Conservation (phyloP, 306 rosid species). For the Datisca glomerata region DNA sequence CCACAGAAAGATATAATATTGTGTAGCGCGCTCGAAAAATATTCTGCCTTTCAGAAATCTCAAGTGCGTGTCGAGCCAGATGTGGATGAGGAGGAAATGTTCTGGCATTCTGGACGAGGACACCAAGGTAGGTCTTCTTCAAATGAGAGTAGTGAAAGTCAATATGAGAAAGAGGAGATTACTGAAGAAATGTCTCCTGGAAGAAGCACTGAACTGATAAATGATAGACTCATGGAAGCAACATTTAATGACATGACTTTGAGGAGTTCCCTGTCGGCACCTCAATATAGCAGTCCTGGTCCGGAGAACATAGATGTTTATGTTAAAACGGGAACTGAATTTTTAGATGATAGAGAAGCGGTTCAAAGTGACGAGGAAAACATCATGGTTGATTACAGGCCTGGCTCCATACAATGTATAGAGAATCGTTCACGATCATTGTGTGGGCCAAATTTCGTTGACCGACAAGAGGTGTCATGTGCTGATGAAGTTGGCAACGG, state of each 20-base stretch:
- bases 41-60: constrained; percentile 15
- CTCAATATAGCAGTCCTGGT: constrained; percentile 1
- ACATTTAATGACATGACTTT: constrained; percentile 12
- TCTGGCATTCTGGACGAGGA: constrained; percentile 13
- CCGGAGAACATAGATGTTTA: constrained; percentile 15
- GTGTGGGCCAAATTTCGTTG: constrained; percentile 10
- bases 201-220: constrained; percentile 11
- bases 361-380: constrained; percentile 12
- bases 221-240: constrained; percentile 16
- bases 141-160: constrained; percentile 18
- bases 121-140: constrained; percentile 21
- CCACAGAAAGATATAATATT: constrained; percentile 17
- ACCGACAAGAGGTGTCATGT: constrained; percentile 25
- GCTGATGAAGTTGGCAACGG: constrained; percentile 22
- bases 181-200: constrained; percentile 14
- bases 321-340: constrained; percentile 7
- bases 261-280: constrained; percentile 21
- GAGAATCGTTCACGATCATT: constrained; percentile 14
- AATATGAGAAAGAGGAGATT: constrained; percentile 16
- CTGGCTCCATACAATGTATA: constrained; percentile 12
- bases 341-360: constrained; percentile 11
- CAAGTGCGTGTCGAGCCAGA: constrained; percentile 10
- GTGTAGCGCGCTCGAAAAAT: too few species aligned
- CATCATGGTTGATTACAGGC: constrained; percentile 12
- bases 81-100: constrained; percentile 13